These are phyloP conservation scores for Pseudozyma thailandica DNA, from an alignment of 1,284 basidiomycete species.

Conservation along the genomic window DNA sequence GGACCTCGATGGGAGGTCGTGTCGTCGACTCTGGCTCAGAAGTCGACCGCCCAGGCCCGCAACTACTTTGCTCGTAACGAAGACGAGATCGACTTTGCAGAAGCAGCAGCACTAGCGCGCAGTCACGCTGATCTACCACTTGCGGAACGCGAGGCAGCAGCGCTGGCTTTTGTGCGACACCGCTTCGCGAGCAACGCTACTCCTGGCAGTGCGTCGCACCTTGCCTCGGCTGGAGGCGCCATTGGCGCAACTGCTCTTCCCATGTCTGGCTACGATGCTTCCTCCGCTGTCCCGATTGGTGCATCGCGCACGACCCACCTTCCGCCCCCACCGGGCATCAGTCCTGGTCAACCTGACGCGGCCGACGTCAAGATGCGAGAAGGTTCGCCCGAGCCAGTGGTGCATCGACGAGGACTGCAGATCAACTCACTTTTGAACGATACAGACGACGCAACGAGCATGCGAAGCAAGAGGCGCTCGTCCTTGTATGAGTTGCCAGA, in stretches of 20 bases:
- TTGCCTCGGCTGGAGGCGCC: slow-evolving; percentile 9
- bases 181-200: slow-evolving; percentile 29
- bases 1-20: slow-evolving; percentile 82
- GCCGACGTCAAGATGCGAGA: slow-evolving; percentile 26
- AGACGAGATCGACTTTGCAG: slow-evolving; percentile 59
- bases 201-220: neutral
- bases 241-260: neutral
- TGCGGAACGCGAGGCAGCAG: slow-evolving; percentile 42
- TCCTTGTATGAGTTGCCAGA: slow-evolving; percentile 56
- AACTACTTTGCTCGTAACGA: slow-evolving; percentile 73
- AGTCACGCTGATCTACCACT: slow-evolving; percentile 46
- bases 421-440: slow-evolving; percentile 60
- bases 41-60: slow-evolving; percentile 81
- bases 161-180: slow-evolving; percentile 42
- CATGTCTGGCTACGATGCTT: slow-evolving; percentile 5
- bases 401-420: slow-evolving; percentile 50
- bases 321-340: slow-evolving; percentile 33
- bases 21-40: slow-evolving; percentile 78
- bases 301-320: slow-evolving; percentile 21
- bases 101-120: slow-evolving; percentile 56
- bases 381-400: slow-evolving; percentile 24
- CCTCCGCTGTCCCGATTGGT: neutral
- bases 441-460: slow-evolving; percentile 18
- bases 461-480: slow-evolving; percentile 18
- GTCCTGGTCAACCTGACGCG: slow-evolving; percentile 9